These are phyloP conservation scores for Brassica rapa DNA, from an alignment of 345 rosid species.

Conservation along the genomic window DNA sequence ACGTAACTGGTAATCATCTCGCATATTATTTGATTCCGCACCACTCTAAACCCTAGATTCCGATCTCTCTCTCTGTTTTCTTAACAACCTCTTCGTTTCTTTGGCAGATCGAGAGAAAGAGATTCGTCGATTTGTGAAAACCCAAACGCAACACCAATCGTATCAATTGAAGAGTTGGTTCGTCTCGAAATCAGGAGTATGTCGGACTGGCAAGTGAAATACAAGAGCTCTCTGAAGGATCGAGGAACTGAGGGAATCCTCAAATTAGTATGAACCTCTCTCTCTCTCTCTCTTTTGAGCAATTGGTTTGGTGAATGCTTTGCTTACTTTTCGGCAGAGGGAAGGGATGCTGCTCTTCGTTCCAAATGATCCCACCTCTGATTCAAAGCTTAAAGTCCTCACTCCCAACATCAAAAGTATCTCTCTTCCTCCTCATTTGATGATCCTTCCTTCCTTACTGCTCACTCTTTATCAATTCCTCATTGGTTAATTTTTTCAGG, in stretches of 20 bases:
- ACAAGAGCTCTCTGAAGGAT: constrained; percentile 76
- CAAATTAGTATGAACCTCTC: constrained; percentile 47
- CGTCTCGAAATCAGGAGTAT: background rate
- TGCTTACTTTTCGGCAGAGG: constrained; percentile 41
- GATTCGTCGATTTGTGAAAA: background rate
- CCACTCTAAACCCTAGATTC: background rate
- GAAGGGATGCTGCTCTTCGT: constrained; percentile 61
- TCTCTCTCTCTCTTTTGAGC: background rate
- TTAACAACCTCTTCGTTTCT: background rate
- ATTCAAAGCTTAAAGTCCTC: constrained; percentile 65
- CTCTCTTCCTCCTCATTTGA: too few species aligned
- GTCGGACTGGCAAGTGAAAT: constrained; percentile 47
- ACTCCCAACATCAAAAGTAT: constrained; percentile 64
- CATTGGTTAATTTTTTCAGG: constrained; percentile 45
- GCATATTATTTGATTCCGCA: background rate
- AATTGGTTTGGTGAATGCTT: background rate
- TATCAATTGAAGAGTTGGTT: background rate
- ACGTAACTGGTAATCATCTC: background rate
- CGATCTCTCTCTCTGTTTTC: background rate
- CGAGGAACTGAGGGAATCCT: constrained; percentile 76
- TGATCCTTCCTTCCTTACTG: background rate
- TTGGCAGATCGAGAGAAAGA: background rate
- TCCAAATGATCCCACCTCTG: constrained; percentile 68
- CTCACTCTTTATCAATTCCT: background rate
- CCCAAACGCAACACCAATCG: background rate